phyloP scores from a whole-genome alignment of 169 alveolate genomes.

The Fabrea salina region DNA sequence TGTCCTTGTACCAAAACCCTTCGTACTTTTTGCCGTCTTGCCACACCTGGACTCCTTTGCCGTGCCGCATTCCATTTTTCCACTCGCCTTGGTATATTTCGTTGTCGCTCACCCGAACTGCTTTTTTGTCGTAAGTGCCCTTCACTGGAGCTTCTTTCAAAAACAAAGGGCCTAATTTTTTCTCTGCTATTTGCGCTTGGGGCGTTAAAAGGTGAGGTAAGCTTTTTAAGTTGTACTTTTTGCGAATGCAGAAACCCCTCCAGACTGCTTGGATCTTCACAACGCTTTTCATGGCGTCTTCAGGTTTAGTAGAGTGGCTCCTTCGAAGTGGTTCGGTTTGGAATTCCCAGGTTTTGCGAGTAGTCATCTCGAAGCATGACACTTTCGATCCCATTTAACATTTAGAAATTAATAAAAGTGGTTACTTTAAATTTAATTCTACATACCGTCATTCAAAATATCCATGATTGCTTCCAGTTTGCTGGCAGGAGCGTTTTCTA shows the following conservation, averaged over 20 bases:
- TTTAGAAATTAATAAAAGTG: too few relatives aligned
- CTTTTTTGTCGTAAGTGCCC: background rate
- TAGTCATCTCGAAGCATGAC: too few relatives aligned
- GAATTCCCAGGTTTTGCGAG: too few relatives aligned
- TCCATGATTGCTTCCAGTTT: slow-evolving; percentile 10
- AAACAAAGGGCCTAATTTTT: background rate
- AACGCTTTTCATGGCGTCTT: slow-evolving; percentile 2
- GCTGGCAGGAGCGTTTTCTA: slow-evolving; percentile 26
- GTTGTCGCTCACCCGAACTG: background rate
- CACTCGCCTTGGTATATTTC: slow-evolving; percentile 68
- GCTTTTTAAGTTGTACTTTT: background rate
- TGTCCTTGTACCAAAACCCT: slow-evolving; percentile 82
- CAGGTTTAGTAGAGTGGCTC: too few relatives aligned
- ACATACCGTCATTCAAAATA: slow-evolving; percentile 22
- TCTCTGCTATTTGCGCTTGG: background rate
- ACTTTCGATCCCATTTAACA: too few relatives aligned
- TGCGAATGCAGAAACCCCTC: background rate
- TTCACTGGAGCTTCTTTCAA: background rate
- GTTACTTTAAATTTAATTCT: too few relatives aligned
- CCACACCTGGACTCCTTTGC: slow-evolving; percentile 80
- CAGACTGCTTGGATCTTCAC: slow-evolving; percentile 13
- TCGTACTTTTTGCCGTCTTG: slow-evolving; percentile 69
- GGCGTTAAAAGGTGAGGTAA: background rate
- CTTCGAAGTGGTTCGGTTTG: too few relatives aligned
- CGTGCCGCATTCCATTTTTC: slow-evolving; percentile 77